These are phyloP conservation scores for Scenedesmus sp. DNA, from an alignment of 163 green algal genomes.

Conservation along the genomic window DNA sequence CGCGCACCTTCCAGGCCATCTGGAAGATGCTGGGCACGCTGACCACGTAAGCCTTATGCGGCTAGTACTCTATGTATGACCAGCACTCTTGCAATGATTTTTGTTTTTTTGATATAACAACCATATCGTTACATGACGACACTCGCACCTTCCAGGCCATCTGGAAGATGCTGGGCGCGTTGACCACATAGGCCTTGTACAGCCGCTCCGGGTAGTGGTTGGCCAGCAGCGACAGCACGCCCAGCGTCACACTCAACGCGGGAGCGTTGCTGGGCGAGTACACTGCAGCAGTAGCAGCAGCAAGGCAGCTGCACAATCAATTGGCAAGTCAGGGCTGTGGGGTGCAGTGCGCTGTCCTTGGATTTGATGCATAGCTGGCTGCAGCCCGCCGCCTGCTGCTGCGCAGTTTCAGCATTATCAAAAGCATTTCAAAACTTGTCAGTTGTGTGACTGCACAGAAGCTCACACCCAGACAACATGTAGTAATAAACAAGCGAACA, in stretches of 20 bases:
- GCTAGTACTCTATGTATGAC: neutral
- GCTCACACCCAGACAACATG: no score
- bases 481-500: neutral
- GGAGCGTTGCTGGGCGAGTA: conserved; percentile 45
- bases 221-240: conserved; percentile 48
- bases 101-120: no score
- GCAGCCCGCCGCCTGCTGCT: no score
- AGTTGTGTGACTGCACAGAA: no score
- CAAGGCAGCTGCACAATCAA: no score
- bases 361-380: no score
- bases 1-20: conserved; percentile 42
- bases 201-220: conserved; percentile 59
- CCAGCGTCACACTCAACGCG: conserved; percentile 9
- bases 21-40: conserved; percentile 52
- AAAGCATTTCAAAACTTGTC: no score
- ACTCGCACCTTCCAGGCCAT: conserved; percentile 41
- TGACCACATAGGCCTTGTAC: conserved; percentile 46
- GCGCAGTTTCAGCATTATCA: no score
- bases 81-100: no score
- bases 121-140: no score
- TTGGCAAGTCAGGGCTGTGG: no score
- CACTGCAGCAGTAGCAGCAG: neutral
- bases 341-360: no score
- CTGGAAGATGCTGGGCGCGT: conserved; percentile 53
- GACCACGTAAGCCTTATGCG: conserved; percentile 48